Evolutionary conservation across 495 filamentous ascomycete genomes (phyloP).

Genomic region (Xanthoparmelia taractica): DNA sequence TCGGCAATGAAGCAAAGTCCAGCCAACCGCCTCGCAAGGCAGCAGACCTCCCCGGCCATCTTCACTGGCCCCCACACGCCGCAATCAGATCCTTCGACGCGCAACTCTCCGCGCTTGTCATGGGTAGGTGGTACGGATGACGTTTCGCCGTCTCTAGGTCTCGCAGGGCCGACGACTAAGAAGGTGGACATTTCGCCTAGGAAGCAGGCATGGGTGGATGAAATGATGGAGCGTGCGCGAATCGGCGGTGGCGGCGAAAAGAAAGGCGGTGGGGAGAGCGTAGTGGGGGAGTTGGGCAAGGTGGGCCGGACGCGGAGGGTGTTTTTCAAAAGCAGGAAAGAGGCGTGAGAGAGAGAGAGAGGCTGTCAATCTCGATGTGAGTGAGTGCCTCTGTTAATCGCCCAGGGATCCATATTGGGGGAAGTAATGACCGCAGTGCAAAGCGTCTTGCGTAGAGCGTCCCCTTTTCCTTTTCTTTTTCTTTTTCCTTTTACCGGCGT

Average conservation of each 20-base stretch:
- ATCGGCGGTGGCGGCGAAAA: slow-evolving; percentile 12
- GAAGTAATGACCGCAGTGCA: too few species aligned
- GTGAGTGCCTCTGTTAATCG: too few species aligned
- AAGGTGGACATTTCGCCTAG: slow-evolving; percentile 42
- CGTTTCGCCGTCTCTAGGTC: slow-evolving; percentile 33
- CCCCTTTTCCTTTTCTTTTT: too few species aligned
- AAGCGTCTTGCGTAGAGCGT: too few species aligned
- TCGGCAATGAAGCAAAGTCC: not conserved
- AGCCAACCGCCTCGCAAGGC: not conserved
- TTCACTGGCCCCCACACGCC: slow-evolving; percentile 9
- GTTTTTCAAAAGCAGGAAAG: slow-evolving; percentile 18
- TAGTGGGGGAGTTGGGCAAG: slow-evolving; percentile 23
- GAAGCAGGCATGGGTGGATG: slow-evolving; percentile 44
- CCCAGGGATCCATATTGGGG: too few species aligned
- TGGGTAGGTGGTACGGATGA: slow-evolving; percentile 16
- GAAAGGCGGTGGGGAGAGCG: not conserved
- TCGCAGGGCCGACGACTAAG: slow-evolving; percentile 42
- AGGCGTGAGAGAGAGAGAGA: slow-evolving; percentile 7
- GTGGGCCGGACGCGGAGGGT: slow-evolving; percentile 25
- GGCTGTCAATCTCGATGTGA: too few species aligned
- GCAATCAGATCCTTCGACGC: not conserved
- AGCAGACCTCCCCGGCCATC: slow-evolving; percentile 3
- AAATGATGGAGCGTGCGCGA: slow-evolving; percentile 24
- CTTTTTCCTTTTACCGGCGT: too few species aligned
- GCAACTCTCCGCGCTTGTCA: slow-evolving; percentile 11